Base-by-base conservation (phyloP, 345 rosid species). In the Turritis glabra region DNA sequence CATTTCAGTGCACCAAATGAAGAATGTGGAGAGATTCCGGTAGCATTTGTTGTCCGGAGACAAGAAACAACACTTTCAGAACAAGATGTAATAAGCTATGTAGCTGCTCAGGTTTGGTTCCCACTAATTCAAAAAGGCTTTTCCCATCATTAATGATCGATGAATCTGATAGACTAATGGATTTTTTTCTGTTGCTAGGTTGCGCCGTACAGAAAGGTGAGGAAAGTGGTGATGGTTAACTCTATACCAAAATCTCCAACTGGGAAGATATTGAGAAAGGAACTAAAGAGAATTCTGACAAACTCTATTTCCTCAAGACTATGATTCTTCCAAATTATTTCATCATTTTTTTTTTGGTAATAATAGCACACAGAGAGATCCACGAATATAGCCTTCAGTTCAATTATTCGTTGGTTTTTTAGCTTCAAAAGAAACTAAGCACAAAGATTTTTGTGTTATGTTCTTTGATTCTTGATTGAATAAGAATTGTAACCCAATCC, bases 161-260 rank as follows among this genome's bases (percentile, higher is more conserved):
- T 37, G 14, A 37, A 37, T 37, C 40, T 37, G 40, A 37, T 37
- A 14, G 13, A 37, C 5, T 1, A 14, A 3, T 10, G 40, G 13
- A 10, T 37, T 37, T 11, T 35, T 35, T 37, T 11, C 27, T 12
- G 40, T 37, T 11, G 40, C 32, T 77, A 93, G 97, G 97, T 90
- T 75, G 83, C 97, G 1, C 93, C 97, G n/a, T 79, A 89, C 69
- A 90, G 89, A 89, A 93, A 87, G 77, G 92, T 89, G 77, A 88
- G 90, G 71, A 88, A 78, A 79, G 98, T 90, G 72, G 62, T 85
- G 23, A 89, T 93, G 69, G 81, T 81, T 19, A 30, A 46, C 74
- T 75, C 80, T 11, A 88, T 90, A 75, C 96, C 97, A 8, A 90
- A 83, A 78, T 88, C 98, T 30, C 81, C 92, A 23, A 84, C 97